Conservation (phyloP, 2,329 filamentous ascomycete genomes). For the Penicillium verrucosum region DNA sequence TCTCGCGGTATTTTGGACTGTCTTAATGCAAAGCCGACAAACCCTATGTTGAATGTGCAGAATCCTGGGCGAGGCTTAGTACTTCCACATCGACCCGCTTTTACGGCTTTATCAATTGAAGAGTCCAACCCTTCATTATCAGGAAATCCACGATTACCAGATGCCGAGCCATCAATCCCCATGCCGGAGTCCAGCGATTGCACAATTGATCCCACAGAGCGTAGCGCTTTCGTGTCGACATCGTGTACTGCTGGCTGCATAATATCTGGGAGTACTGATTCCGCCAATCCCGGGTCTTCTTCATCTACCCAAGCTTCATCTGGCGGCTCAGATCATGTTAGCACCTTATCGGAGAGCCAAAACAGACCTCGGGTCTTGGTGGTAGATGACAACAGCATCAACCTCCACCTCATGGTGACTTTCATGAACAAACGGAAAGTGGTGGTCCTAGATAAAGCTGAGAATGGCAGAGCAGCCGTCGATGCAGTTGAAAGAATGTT, state of each 20-base stretch:
- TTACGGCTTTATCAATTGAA: constrained; percentile 3
- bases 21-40: neutral
- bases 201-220: neutral
- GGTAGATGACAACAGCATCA: too few relatives aligned
- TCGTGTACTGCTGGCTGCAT: neutral
- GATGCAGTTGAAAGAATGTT: constrained; percentile 30
- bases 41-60: neutral
- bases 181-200: neutral
- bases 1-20: neutral
- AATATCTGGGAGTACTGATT: neutral
- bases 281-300: too few relatives aligned
- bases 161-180: neutral
- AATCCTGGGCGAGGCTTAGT: neutral
- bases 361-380: too few relatives aligned
- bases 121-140: neutral
- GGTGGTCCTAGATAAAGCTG: constrained; percentile 33
- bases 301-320: too few relatives aligned
- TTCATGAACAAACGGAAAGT: too few relatives aligned
- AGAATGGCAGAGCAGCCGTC: constrained; percentile 42
- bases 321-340: too few relatives aligned
- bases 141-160: constrained; percentile 4
- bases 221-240: neutral
- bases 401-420: too few relatives aligned
- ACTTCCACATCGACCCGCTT: constrained; percentile 25
- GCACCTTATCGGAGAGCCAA: too few relatives aligned